Evolutionary conservation across 495 filamentous ascomycete genomes (phyloP), one percentile per base, ranked within the genome.

Genomic region (Xylaria scruposa): DNA sequence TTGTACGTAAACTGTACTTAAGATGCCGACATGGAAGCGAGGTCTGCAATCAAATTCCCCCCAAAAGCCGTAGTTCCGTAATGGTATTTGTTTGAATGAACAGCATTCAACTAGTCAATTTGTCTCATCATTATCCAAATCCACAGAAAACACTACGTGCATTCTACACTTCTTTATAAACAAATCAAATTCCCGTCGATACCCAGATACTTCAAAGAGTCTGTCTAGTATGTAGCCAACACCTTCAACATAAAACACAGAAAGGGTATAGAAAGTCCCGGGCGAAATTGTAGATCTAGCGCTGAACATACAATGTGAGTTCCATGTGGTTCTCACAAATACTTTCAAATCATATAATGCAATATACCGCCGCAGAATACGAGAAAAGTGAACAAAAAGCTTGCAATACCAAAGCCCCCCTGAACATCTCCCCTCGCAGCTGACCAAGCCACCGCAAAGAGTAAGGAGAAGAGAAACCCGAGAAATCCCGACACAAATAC

Each of bases 401-500:
- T 54, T 17, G 44, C 49, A 67, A 51, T 54, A 17, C 49, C 64
- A 42, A 67, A 67, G 12, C 64, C 64, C 31, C 64, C 64, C 53
- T 67, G 64, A 10, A 67, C 24, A 54, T 67, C 64, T 51, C 46
- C 44, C 29, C 6, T 67, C 49, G 64, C 38, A n/a, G 24, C 64
- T 9, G 64, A 7, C 33, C 46, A 67, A 38, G 64, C 44, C 9
- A 67, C 49, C 29, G 44, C 64, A 19, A 51, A 33, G 19, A 67
- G 17, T 26, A 67, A 42, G 9, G 46, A 67, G 46, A 54, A 36
- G 64, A 67, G 19, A 24, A 67, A 67, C 44, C 64, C 44, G 53
- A 67, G 17, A 10, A 47, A 21, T 33, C 33, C 31, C 5, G 64
- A 13, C 33, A 44, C 33, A 38, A 67, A 67, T 19, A 67, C 64